Evolutionary conservation across 306 rosid genomes (phyloP), one percentile per base, ranked within the genome.

Genomic region (Alnus rubra): DNA sequence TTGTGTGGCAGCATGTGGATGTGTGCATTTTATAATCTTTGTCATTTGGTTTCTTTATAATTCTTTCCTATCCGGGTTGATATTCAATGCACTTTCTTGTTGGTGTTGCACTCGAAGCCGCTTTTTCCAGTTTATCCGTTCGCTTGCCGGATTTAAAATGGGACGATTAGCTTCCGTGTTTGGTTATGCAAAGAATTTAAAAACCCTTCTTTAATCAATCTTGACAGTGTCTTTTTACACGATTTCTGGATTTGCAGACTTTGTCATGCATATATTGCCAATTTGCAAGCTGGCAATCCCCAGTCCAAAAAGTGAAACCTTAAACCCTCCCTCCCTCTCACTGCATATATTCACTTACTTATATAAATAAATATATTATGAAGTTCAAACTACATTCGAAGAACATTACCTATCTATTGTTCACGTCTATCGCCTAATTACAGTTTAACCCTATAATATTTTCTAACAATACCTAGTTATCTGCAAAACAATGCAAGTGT

Each of bases 61-160:
- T 72, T 63, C 76, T 87, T 79, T 84, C 76, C 81, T 78, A 77
- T 86, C 86, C 68, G 85, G 87, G 83, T 76, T 84, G 69, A 76
- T 79, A 72, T 74, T 84, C 74, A 87, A 76, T 78, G 77, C 80
- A 76, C 90, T 88, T 88, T 88, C 87, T 87, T 80, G 84, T 75
- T 82, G 91, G 91, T 85, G 86, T 79, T 83, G 93, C 87, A 88
- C 92, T 93, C 92, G 91, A 89, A 89, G 89, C 84, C 77, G 62
- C 90, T 85, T 90, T 91, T 84, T 78, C 91, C 96, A 73, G 88
- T 75, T 89, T 91, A 84, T 86, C 90, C 88, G 92, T 84, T 87
- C 72, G 70, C 91, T 86, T 90, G 93, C 93, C 92, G 88, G 96
- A 88, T 86, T 78, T 68, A 89, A 82, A 74, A 23, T 82, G 75